These are phyloP conservation scores for Sicyos baderoa DNA, from an alignment of 306 rosid species.

Conservation along the genomic window DNA sequence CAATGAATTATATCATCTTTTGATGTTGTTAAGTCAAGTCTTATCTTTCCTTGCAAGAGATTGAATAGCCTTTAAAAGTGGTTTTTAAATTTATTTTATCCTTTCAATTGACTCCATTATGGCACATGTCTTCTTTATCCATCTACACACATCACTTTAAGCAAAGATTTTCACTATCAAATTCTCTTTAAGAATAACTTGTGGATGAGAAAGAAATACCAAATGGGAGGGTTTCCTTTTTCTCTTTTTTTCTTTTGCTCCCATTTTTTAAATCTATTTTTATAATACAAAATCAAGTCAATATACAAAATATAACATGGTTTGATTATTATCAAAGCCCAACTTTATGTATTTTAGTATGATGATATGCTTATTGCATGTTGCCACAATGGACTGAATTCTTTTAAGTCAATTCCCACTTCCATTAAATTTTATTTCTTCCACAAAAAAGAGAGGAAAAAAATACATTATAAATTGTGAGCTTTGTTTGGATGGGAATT, in stretches of 20 bases:
- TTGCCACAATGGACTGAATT: neutral
- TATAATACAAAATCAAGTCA: neutral
- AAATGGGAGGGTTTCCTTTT: neutral
- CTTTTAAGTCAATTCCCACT: slow-evolving; percentile 8
- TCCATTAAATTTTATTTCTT: neutral
- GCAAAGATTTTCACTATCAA: slow-evolving; percentile 13
- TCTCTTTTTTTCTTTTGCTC: neutral
- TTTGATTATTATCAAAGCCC: neutral
- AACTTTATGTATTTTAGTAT: neutral
- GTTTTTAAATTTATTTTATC: neutral
- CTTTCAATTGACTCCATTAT: neutral
- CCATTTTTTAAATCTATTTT: neutral
- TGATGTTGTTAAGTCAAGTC: neutral
- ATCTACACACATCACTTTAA: slow-evolving; percentile 3
- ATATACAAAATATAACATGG: neutral
- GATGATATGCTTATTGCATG: neutral
- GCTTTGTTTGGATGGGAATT: neutral
- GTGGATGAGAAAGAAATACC: neutral
- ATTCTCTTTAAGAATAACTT: slow-evolving; percentile 12
- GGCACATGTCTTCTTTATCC: slow-evolving; percentile 14
- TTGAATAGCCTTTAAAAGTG: neutral
- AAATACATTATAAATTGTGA: neutral
- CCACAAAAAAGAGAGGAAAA: neutral
- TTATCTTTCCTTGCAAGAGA: slow-evolving; percentile 13
- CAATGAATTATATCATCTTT: neutral